These are phyloP conservation scores for Vicia villosa DNA, from an alignment of 306 rosid genomes.

Conservation along the genomic window DNA sequence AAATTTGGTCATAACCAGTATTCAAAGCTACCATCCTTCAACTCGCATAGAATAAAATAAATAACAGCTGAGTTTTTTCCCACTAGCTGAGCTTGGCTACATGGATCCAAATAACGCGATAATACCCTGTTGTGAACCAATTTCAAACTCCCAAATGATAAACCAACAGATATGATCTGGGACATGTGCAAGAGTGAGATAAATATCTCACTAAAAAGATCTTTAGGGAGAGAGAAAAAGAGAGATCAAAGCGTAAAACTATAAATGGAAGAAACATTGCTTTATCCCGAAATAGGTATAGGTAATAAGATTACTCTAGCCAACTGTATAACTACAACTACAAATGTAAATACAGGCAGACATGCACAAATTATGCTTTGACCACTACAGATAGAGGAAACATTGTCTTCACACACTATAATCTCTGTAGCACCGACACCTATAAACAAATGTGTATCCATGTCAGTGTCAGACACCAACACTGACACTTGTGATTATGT, in stretches of 20 bases:
- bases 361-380: background rate
- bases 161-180: background rate
- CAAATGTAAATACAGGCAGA: conserved; percentile 4
- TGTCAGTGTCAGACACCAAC: too few species aligned
- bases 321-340: background rate
- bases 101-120: background rate
- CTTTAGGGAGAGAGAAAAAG: background rate
- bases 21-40: background rate
- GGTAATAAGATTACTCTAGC: conserved; percentile 12
- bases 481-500: too few species aligned
- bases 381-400: background rate
- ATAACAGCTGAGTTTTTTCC: background rate
- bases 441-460: too few species aligned
- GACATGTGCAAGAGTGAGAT: conserved; percentile 1
- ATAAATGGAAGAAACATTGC: background rate
- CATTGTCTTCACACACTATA: background rate
- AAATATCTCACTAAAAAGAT: conserved; percentile 8
- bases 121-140: background rate
- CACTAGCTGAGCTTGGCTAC: background rate
- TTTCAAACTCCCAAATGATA: conserved; percentile 7
- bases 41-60: conserved; percentile 22
- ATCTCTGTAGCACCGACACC: too few species aligned
- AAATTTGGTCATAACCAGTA: conserved; percentile 26
- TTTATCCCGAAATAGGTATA: conserved; percentile 15
- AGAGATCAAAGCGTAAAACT: conserved; percentile 1